phyloP scores from a whole-genome alignment of 441 rosid genomes.

The Dalechampia spathulata region DNA sequence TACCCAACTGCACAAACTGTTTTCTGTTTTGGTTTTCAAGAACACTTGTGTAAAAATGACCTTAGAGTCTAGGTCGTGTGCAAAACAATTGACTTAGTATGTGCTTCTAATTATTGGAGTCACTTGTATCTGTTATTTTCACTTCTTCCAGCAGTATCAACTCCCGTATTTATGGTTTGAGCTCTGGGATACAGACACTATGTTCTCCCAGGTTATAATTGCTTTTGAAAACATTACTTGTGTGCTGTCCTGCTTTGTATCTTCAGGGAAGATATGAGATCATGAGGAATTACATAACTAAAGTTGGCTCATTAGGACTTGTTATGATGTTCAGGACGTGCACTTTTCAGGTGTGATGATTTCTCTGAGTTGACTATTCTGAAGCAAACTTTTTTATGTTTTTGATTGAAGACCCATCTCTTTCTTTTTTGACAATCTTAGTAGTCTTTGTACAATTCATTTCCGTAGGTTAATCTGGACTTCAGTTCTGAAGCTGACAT shows the following conservation, averaged over 20 bases:
- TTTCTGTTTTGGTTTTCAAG: no score
- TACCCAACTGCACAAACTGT: no score
- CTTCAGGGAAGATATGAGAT: constrained; percentile 97
- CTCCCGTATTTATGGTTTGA: no score
- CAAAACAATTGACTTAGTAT: no score
- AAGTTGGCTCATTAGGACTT: constrained; percentile 93
- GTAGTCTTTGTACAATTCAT: constrained; percentile 9
- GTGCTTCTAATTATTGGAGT: no score
- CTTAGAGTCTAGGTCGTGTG: no score
- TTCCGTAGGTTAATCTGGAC: constrained; percentile 84
- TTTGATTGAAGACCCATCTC: no score
- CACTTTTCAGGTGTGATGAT: constrained; percentile 83
- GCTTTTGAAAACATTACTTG: constrained; percentile 1
- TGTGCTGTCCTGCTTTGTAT: constrained; percentile 24
- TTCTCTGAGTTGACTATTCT: constrained; percentile 14
- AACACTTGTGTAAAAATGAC: no score
- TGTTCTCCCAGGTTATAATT: no score
- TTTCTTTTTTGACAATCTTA: background rate
- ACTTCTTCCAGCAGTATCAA: no score
- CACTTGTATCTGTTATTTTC: no score
- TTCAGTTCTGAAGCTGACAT: constrained; percentile 94
- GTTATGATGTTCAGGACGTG: constrained; percentile 99
- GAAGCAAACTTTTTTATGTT: constrained; percentile 10
- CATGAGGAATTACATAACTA: constrained; percentile 98
- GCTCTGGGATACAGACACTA: background rate